These are phyloP conservation scores for Ocimum tenuiflorum DNA, from an alignment of 257 asterid genomes.

Conservation along the genomic window DNA sequence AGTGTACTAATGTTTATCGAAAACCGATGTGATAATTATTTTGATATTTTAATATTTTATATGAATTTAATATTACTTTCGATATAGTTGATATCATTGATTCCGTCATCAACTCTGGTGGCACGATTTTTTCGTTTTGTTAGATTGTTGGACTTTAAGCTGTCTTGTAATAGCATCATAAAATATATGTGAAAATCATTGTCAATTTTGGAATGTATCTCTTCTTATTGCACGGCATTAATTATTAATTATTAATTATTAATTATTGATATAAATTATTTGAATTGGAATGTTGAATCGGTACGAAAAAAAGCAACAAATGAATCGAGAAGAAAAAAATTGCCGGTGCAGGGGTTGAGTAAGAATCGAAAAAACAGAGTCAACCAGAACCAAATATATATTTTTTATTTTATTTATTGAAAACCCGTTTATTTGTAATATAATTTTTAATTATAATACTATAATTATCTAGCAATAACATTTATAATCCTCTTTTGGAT, in stretches of 20 bases:
- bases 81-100: conserved; percentile 15
- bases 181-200: too few species aligned
- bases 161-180: neutral
- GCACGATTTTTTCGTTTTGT: neutral
- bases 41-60: neutral
- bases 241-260: neutral
- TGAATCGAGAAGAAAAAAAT: too few species aligned
- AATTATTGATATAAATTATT: neutral
- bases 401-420: too few species aligned
- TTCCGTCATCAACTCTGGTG: neutral
- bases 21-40: neutral
- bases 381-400: too few species aligned
- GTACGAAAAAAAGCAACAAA: too few species aligned
- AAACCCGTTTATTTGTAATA: too few species aligned
- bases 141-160: conserved; percentile 7
- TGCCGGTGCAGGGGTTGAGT: too few species aligned
- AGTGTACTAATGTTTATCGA: too few species aligned
- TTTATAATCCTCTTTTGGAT: too few species aligned
- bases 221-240: neutral
- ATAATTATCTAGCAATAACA: too few species aligned
- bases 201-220: neutral
- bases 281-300: neutral
- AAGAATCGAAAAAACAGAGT: too few species aligned
- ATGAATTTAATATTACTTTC: neutral
- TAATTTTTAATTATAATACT: too few species aligned